Evolutionary conservation across 2,329 filamentous ascomycete genomes (phyloP).

Genomic region (Ambrosiella cleistominuta): DNA sequence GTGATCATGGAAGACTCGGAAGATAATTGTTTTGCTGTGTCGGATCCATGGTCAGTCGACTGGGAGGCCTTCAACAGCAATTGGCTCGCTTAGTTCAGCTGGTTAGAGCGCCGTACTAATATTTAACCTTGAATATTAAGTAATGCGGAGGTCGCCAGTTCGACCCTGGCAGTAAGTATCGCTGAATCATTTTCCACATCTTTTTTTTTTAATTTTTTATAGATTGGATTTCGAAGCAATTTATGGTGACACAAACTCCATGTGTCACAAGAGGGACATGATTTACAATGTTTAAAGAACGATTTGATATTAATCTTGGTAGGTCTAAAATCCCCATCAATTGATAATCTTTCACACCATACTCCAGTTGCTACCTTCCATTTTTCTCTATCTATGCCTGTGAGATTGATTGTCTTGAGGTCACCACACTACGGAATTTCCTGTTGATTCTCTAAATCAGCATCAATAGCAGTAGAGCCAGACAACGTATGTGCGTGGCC

Average conservation of each 20-base stretch:
- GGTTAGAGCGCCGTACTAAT: conserved; percentile 13
- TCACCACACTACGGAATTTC: too few species aligned
- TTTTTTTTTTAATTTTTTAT: not conserved
- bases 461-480: too few species aligned
- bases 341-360: not conserved
- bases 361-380: not conserved
- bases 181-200: not conserved
- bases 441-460: too few species aligned
- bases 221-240: not conserved
- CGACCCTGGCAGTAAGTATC: conserved; percentile 12
- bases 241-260: not conserved
- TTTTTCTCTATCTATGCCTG: too few species aligned
- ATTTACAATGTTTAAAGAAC: not conserved
- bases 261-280: not conserved
- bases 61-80: not conserved
- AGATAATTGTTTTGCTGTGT: too few species aligned
- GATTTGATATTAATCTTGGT: not conserved
- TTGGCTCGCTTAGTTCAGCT: conserved; percentile 13
- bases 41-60: too few species aligned
- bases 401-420: too few species aligned
- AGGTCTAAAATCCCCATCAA: not conserved
- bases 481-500: too few species aligned
- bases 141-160: conserved; percentile 13
- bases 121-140: conserved; percentile 7
- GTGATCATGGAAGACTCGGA: too few species aligned